These are phyloP conservation scores for Fusarium sulawesiense DNA, from an alignment of 2,329 filamentous ascomycete species.

Conservation along the genomic window DNA sequence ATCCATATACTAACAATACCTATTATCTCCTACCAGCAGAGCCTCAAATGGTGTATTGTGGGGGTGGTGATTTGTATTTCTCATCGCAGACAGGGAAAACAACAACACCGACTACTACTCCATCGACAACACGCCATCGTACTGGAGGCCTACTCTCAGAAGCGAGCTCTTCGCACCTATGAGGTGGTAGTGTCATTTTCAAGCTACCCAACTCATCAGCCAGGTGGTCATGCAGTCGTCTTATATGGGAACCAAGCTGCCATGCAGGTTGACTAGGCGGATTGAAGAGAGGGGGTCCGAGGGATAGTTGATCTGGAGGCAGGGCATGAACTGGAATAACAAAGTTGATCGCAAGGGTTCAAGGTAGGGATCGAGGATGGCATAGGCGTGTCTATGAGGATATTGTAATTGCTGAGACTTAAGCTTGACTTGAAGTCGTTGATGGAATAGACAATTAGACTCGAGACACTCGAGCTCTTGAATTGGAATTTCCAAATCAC, in stretches of 20 bases:
- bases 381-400: neutral
- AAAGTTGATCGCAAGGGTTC: neutral
- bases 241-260: neutral
- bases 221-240: neutral
- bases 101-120: neutral
- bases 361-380: neutral
- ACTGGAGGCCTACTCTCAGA: neutral
- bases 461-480: neutral
- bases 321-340: neutral
- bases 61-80: neutral
- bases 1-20: neutral
- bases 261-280: neutral
- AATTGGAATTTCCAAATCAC: conserved; percentile 8
- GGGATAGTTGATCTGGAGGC: neutral
- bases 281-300: neutral
- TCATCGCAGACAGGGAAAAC: neutral
- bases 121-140: neutral
- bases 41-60: neutral
- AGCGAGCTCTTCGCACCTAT: neutral
- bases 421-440: neutral
- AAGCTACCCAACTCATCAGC: neutral
- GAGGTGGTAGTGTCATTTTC: neutral
- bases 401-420: neutral
- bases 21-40: neutral
- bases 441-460: neutral